Conservation (phyloP, 345 rosid species). For the Pugionium dolabratum region DNA sequence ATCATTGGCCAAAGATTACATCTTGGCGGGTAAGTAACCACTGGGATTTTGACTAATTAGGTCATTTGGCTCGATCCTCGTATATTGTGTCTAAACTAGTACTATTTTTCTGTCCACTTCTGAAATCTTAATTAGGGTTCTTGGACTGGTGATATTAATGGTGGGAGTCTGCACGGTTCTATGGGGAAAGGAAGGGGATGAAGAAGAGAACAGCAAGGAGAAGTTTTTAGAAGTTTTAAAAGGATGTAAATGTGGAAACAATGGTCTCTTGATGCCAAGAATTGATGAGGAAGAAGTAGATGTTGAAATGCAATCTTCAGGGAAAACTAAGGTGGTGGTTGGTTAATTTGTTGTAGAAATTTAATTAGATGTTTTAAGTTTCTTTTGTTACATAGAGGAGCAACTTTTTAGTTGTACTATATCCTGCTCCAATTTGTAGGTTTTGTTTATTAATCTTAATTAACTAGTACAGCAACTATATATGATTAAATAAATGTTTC, state of each 20-base stretch:
- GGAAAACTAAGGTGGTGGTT: constrained; percentile 28
- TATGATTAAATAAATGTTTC: constrained; percentile 16
- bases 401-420: constrained; percentile 29
- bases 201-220: constrained; percentile 34
- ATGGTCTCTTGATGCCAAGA: constrained; percentile 26
- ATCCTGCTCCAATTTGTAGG: constrained; percentile 27
- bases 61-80: not conserved
- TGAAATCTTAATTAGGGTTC: constrained; percentile 46
- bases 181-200: constrained; percentile 92
- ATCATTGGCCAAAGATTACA: constrained; percentile 64
- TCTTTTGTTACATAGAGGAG: constrained; percentile 17
- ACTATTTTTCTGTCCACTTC: not conserved
- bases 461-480: not conserved
- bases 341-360: constrained; percentile 19
- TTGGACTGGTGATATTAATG: constrained; percentile 61
- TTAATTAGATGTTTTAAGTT: constrained; percentile 20
- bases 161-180: constrained; percentile 72
- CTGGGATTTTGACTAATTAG: not conserved
- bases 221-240: constrained; percentile 30
- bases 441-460: constrained; percentile 17
- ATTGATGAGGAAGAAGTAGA: constrained; percentile 42
- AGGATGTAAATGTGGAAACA: constrained; percentile 21
- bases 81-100: constrained; percentile 9
- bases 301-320: constrained; percentile 35
- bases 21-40: constrained; percentile 69